Base-by-base conservation (phyloP, 1,284 basidiomycete species). In the Paramarasmius palmivorus region DNA sequence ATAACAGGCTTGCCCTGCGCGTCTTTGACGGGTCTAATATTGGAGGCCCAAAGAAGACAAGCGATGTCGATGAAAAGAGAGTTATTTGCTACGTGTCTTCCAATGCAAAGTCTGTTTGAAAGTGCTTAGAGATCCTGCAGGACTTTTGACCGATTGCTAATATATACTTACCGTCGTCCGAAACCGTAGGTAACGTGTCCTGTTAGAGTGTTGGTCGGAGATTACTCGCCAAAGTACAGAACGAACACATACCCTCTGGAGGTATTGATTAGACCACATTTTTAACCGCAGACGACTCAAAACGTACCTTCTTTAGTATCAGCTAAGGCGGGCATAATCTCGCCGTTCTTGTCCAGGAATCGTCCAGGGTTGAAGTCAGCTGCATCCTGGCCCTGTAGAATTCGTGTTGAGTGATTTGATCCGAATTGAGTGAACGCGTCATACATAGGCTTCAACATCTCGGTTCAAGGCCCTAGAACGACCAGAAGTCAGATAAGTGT, bases 341-440 rank as follows among this genome's bases (percentile, higher is more conserved):
- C 12, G 29, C 29, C 60, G 15, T 62, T 56, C 9, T 52, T 37
- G 12, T 51, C 44, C n/a, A 68, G 50, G 42, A 67, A 68, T 17
- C 68, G 53, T 9, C 64, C 64, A 15, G 68, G 68, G n/a, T 63
- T 56, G 59, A 68, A 70, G 5, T 25, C 32, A 8, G 59, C 56
- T 3, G 69, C 29, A 12, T 32, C 29, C 29, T 6, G 7, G 6
- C 29, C 29, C 29, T 32, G 67, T 23, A 68, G 57, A 7, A 56
- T 53, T 49, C 63, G 68, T 4, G 55, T 4, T 60, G 57, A 15
- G 64, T 69, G 61, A 36, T 55, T 55, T 68, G 65, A 4, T 57
- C 59, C 64, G 65, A 68, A 34, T 25, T 36, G 36, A 50, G 22
- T n/a, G n/a, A n/a, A 32, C 29, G 29, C 6, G 12, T 32, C 29